These are phyloP conservation scores for Yamadazyma jaroonii DNA, from an alignment of 1,139 yeast genomes.

Conservation along the genomic window DNA sequence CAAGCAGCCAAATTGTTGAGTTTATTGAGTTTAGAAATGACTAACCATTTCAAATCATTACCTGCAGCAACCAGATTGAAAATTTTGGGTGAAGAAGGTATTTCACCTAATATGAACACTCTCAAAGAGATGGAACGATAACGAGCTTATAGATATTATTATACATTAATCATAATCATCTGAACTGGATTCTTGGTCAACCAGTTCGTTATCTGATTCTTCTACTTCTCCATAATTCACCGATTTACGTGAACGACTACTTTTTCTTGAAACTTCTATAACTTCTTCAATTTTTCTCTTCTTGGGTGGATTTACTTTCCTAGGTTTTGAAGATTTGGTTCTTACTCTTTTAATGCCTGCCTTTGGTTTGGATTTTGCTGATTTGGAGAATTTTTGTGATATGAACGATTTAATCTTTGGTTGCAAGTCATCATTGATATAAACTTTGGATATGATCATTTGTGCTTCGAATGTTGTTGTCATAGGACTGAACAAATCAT, in stretches of 20 bases:
- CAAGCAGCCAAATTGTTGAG: slow-evolving; percentile 68
- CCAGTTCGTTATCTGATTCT: slow-evolving; percentile 7
- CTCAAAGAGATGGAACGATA: slow-evolving; percentile 53
- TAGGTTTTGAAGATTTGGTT: slow-evolving; percentile 2
- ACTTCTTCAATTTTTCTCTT: slow-evolving; percentile 1
- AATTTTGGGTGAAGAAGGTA: slow-evolving; percentile 79
- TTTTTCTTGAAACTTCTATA: slow-evolving; percentile 51
- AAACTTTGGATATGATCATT: slow-evolving; percentile 42
- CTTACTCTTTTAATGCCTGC: not conserved
- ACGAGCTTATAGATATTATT: slow-evolving; percentile 1
- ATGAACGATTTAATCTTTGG: slow-evolving; percentile 24
- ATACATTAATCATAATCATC: slow-evolving; percentile 2
- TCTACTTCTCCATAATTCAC: slow-evolving; percentile 36
- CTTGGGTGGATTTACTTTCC: slow-evolving; percentile 1
- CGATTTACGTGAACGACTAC: slow-evolving; percentile 35
- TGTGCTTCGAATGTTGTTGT: slow-evolving; percentile 43
- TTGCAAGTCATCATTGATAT: slow-evolving; percentile 45
- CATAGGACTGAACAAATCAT: slow-evolving; percentile 64
- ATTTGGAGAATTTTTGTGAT: slow-evolving; percentile 20
- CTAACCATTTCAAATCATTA: slow-evolving; percentile 38
- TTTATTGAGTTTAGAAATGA: slow-evolving; percentile 22
- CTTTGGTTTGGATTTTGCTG: slow-evolving; percentile 6
- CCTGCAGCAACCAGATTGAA: slow-evolving; percentile 79
- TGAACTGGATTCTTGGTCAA: not conserved
- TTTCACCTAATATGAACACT: slow-evolving; percentile 41